Conservation (phyloP, 768 basidiomycete species). For the Lactarius tabidus region DNA sequence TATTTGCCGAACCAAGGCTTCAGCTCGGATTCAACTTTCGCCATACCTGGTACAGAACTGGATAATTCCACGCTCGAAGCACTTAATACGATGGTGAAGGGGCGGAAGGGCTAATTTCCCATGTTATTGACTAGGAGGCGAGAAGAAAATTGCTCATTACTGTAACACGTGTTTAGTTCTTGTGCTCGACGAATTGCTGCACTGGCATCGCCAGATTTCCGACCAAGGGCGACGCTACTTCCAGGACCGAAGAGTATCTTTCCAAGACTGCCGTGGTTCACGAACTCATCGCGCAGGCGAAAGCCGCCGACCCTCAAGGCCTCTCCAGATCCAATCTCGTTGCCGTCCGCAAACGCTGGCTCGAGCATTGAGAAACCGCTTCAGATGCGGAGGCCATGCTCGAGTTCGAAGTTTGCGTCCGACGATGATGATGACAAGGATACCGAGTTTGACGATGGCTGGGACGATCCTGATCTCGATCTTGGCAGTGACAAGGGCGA, state of each 20-base stretch:
- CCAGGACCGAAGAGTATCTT: conserved; percentile 47
- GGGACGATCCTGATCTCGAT: conserved; percentile 24
- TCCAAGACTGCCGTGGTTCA: conserved; percentile 56
- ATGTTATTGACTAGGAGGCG: not conserved
- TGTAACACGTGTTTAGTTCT: no score
- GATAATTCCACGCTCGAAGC: not conserved
- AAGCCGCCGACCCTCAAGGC: conserved; percentile 23
- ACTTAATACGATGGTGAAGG: not conserved
- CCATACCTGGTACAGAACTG: not conserved
- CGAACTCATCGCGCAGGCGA: conserved; percentile 51
- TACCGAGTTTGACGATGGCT: conserved; percentile 10
- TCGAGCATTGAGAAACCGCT: conserved; percentile 18
- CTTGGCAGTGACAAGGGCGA: not conserved
- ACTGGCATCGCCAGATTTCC: not conserved
- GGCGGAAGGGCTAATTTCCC: not conserved
- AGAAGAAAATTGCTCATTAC: no score
- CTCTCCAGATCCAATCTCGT: conserved; percentile 27
- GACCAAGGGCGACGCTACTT: not conserved
- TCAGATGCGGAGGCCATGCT: conserved; percentile 19
- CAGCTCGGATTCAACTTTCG: not conserved
- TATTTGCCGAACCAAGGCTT: not conserved
- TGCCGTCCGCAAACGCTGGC: conserved; percentile 28
- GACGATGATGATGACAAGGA: not conserved
- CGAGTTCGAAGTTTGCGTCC: not conserved
- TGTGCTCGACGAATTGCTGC: no score